These are phyloP conservation scores for Sclerotinia minor DNA, from an alignment of 2,329 filamentous ascomycete genomes.

Conservation along the genomic window DNA sequence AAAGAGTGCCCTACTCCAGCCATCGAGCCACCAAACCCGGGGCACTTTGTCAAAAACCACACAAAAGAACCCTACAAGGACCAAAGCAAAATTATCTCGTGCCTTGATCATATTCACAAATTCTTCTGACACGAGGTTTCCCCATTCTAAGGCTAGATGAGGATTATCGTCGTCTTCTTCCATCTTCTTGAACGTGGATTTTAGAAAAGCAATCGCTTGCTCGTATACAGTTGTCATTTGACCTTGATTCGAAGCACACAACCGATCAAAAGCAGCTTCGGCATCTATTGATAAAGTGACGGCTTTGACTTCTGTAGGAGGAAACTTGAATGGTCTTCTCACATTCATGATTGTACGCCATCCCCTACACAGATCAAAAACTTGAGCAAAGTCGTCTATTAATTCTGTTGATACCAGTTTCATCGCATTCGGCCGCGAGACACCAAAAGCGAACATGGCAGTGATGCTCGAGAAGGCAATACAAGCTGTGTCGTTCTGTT, in stretches of 20 bases:
- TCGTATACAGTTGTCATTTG: not conserved
- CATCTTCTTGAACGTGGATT: not conserved
- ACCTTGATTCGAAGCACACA: not conserved
- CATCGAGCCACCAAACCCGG: not conserved
- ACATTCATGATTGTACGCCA: not conserved
- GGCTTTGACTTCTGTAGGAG: not conserved
- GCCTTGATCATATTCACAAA: not conserved
- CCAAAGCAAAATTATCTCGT: not conserved
- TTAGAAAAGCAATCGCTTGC: not conserved
- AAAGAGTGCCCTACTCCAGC: not conserved
- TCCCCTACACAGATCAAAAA: not conserved
- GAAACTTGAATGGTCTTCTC: not conserved
- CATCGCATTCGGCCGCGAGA: not conserved
- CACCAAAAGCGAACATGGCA: constrained; percentile 1
- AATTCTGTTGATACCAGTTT: not conserved
- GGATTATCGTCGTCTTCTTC: not conserved
- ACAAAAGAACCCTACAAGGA: not conserved
- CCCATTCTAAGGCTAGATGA: not conserved
- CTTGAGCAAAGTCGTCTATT: not conserved
- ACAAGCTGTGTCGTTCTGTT: not conserved
- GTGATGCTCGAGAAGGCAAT: constrained; percentile 8
- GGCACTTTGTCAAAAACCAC: not conserved
- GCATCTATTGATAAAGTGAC: not conserved
- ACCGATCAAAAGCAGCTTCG: constrained; percentile 1
- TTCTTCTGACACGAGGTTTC: not conserved